Conservation (phyloP, 371 early-diverging fungal genomes). For the Mucor indicus region DNA sequence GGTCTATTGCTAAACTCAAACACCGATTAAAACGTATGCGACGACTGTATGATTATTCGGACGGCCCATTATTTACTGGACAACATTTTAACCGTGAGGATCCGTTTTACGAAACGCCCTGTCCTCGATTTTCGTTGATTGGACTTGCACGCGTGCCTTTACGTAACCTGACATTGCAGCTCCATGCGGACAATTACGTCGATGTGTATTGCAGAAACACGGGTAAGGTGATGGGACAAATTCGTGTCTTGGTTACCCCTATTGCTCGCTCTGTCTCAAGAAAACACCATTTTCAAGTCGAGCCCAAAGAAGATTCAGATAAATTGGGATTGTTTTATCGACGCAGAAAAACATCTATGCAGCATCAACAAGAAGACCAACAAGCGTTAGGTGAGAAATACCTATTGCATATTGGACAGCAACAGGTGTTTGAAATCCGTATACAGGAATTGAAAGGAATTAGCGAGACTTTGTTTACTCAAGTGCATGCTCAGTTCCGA, state of each 20-base stretch:
- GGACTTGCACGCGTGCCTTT: slow-evolving; percentile 56
- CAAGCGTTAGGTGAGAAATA: slow-evolving; percentile 12
- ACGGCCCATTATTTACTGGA: slow-evolving; percentile 60
- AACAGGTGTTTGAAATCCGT: slow-evolving; percentile 68
- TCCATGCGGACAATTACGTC: slow-evolving; percentile 50
- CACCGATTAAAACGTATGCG: slow-evolving; percentile 70
- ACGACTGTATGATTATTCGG: slow-evolving; percentile 64
- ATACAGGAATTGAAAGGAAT: slow-evolving; percentile 64
- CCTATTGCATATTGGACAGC: slow-evolving; percentile 43
- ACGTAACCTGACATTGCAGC: slow-evolving; percentile 45
- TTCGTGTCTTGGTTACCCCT: slow-evolving; percentile 46
- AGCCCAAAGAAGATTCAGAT: background rate
- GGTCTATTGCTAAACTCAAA: slow-evolving; percentile 67
- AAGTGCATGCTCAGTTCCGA: slow-evolving; percentile 77
- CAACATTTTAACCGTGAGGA: slow-evolving; percentile 52
- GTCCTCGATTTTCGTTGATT: slow-evolving; percentile 57
- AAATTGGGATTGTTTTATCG: no score
- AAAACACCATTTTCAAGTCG: slow-evolving; percentile 4
- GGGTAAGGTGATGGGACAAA: slow-evolving; percentile 46
- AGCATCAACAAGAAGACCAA: background rate
- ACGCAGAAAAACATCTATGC: background rate
- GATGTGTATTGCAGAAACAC: slow-evolving; percentile 61
- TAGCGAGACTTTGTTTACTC: slow-evolving; percentile 58
- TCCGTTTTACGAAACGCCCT: slow-evolving; percentile 63
- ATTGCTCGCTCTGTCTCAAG: slow-evolving; percentile 29